A percentile compares a stretch with the other conserved stretches of the same genome.
Conservation (phyloP, 305 asterid species). For the Ilex paraguariensis region DNA sequence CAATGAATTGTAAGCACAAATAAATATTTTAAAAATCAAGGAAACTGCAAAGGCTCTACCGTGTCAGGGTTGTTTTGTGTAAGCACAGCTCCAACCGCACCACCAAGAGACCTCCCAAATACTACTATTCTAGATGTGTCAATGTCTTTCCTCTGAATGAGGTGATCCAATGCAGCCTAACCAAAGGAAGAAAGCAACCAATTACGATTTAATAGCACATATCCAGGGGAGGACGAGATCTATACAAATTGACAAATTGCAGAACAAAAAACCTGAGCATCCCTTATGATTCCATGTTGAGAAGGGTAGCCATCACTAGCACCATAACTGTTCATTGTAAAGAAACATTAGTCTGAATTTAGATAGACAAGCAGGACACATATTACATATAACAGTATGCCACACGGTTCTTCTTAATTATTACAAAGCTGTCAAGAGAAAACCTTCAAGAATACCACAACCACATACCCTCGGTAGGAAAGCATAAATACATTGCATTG, state of each 20-base stretch:
- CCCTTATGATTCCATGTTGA: constrained; percentile 79
- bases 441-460: not conserved
- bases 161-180: constrained; percentile 96
- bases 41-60: constrained; percentile 33
- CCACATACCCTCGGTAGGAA: constrained; percentile 88
- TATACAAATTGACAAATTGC: not conserved
- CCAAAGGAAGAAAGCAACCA: constrained; percentile 13
- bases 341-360: constrained; percentile 7
- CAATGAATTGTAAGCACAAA: too few relatives aligned
- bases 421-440: not conserved
- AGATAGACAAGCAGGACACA: not conserved
- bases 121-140: constrained; percentile 85
- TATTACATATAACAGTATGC: not conserved
- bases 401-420: too few relatives aligned
- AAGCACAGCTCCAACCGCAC: constrained; percentile 93
- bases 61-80: constrained; percentile 83
- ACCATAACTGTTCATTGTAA: constrained; percentile 63
- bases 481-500: constrained; percentile 98
- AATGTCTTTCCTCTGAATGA: constrained; percentile 83
- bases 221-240: too few relatives aligned
- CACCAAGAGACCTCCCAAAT: constrained; percentile 99
- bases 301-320: constrained; percentile 99
- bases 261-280: constrained; percentile 71
- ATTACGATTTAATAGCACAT: not conserved
- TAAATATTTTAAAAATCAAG: not conserved